Base-by-base conservation (phyloP, 768 basidiomycete species). In the Gelatoporia subvermispora region DNA sequence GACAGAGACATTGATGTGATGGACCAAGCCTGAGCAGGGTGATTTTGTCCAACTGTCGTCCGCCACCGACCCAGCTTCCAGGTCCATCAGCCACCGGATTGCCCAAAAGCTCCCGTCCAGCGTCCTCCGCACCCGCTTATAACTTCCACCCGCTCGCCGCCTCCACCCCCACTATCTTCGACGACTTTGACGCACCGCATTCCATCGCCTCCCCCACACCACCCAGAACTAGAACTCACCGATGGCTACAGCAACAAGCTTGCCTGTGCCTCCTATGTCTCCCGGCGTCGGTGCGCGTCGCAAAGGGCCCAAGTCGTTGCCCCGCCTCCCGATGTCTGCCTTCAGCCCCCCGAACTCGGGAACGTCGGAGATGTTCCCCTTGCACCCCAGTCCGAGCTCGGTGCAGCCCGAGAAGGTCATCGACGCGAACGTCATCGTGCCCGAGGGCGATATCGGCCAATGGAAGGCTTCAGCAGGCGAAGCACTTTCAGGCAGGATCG, bases 271-370 rank as follows among this genome's bases (percentile, higher is more conserved):
- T 15, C 67, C 68, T 35, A 58, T 65, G 16, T 73, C 76, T 11
- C 76, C 75, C 23, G 69, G 72, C 37, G 66, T 75, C 47, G 66
- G 67, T 15, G 57, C 66, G 11, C 78, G 82, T 54, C 81, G 84
- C 59, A 88, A 78, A 62, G 79, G 75, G 21, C 74, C 74, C 23
- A 87, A 81, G 62, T 70, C 77, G 18, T 78, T 82, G 4, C 90
- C 89, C 8, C 77, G 74, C 40, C 79, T 93, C 11, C 88, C 88
- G 0, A 63, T 82, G 21, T 88, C 88, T 10, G 89, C 81, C 0
- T 92, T 92, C 64, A 78, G 73, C 22, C 80, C 86, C 0, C 84
- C 85, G 21, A 85, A 77, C 65, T 73, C 83, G 3, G 81, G 82
- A 45, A 77, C 79, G 0, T 75, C 75, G 17, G 87, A 88, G 39